phyloP scores from a whole-genome alignment of 2,329 filamentous ascomycete species.

The Elsinoe perseae region DNA sequence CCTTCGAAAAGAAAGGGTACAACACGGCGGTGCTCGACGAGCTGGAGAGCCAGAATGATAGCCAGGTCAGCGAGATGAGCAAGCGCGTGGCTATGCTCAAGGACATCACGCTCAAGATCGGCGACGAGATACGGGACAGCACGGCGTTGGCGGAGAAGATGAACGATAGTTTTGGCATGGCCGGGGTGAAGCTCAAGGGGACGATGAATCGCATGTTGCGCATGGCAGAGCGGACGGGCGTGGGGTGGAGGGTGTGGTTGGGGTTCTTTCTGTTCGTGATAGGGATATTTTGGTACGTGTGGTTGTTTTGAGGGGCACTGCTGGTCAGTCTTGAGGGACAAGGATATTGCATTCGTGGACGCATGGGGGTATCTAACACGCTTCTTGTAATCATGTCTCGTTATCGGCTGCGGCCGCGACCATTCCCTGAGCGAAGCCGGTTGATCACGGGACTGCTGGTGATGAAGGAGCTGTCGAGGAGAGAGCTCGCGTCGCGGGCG shows the following conservation, averaged over 20 bases:
- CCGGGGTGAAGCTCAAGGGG: constrained; percentile 68
- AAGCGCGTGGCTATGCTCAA: constrained; percentile 86
- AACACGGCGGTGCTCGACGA: constrained; percentile 85
- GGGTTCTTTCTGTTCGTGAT: constrained; percentile 73
- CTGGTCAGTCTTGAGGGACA: background rate
- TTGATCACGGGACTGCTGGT: constrained; percentile 30
- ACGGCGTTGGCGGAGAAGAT: constrained; percentile 86
- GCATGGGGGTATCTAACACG: constrained; percentile 1
- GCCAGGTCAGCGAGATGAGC: constrained; percentile 80
- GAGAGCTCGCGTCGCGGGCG: constrained; percentile 29
- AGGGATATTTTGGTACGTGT: constrained; percentile 81
- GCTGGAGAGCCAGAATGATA: constrained; percentile 91
- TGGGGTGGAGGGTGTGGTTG: constrained; percentile 92
- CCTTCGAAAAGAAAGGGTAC: constrained; percentile 60
- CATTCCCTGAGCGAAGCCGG: constrained; percentile 12
- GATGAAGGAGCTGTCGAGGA: constrained; percentile 32
- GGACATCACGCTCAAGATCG: constrained; percentile 84
- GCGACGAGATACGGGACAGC: constrained; percentile 88
- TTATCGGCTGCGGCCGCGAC: constrained; percentile 4
- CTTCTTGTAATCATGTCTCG: background rate
- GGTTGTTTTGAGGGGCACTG: constrained; percentile 51
- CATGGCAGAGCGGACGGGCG: constrained; percentile 91
- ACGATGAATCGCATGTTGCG: constrained; percentile 97
- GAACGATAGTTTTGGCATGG: constrained; percentile 88
- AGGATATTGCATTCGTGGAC: constrained; percentile 14